Conservation (phyloP, 169 alveolate genomes). For the Plasmodium fragile region DNA sequence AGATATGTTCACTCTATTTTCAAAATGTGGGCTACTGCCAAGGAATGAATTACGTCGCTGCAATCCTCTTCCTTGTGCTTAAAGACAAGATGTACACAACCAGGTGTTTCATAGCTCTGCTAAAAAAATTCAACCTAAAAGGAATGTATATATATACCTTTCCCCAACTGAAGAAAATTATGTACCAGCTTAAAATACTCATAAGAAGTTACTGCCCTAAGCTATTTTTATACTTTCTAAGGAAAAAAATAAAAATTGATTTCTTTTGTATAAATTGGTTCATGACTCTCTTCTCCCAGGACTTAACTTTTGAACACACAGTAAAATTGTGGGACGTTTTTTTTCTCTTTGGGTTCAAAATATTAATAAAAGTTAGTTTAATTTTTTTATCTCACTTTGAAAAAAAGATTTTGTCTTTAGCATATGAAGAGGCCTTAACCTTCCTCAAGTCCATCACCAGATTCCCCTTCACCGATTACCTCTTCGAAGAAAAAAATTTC, state of each 20-base stretch:
- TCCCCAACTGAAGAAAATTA: constrained; percentile 53
- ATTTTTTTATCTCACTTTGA: constrained; percentile 25
- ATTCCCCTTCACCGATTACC: constrained; percentile 29
- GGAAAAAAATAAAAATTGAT: constrained; percentile 54
- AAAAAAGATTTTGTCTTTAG: neutral
- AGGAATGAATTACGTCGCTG: constrained; percentile 72
- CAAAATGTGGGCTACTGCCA: constrained; percentile 54
- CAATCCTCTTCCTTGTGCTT: constrained; percentile 47
- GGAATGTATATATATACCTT: constrained; percentile 36
- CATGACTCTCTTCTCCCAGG: constrained; percentile 54
- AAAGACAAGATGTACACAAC: constrained; percentile 26
- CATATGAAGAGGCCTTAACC: constrained; percentile 56
- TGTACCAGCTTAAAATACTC: constrained; percentile 32
- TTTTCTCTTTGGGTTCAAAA: constrained; percentile 49
- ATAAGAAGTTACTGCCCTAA: constrained; percentile 40
- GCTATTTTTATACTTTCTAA: constrained; percentile 18
- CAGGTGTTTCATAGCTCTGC: constrained; percentile 42
- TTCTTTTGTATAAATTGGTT: constrained; percentile 62
- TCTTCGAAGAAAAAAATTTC: constrained; percentile 36
- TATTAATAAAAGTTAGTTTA: constrained; percentile 41
- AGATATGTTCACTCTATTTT: constrained; percentile 41
- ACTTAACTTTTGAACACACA: constrained; percentile 48
- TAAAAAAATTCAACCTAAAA: constrained; percentile 40
- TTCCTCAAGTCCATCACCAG: constrained; percentile 35
- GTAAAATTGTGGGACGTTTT: constrained; percentile 54